Evolutionary conservation across 306 rosid genomes (phyloP).

Genomic region (Rosa multiflora): DNA sequence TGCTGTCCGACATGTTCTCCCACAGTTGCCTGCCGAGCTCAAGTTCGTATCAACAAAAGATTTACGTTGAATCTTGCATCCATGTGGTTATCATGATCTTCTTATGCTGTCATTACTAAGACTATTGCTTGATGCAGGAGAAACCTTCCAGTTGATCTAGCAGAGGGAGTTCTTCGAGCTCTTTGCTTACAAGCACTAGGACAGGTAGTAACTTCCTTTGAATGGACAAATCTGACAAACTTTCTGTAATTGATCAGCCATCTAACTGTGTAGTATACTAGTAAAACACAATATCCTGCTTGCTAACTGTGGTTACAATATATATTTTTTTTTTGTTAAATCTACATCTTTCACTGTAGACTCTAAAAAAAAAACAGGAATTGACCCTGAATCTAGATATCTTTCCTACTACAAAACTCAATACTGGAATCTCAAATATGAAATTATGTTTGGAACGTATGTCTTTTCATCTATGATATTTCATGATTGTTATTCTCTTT

Average conservation of each 20-base stretch:
- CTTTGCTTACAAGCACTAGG: constrained; percentile 92
- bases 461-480: background rate
- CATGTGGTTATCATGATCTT: constrained; percentile 18
- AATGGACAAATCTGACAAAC: constrained; percentile 5
- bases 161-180: constrained; percentile 95
- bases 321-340: background rate
- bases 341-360: background rate
- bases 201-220: constrained; percentile 54
- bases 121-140: constrained; percentile 54
- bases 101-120: constrained; percentile 21
- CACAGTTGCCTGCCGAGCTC: constrained; percentile 77
- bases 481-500: background rate
- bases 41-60: constrained; percentile 52
- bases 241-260: constrained; percentile 8
- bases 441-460: background rate
- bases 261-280: constrained; percentile 5
- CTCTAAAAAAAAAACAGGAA: background rate
- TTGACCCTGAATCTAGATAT: background rate
- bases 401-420: background rate
- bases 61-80: background rate
- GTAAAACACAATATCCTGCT: background rate
- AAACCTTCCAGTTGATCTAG: constrained; percentile 87
- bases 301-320: background rate
- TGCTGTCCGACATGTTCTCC: constrained; percentile 89
- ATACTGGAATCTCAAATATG: background rate